Conservation (phyloP, 176 grass and related monocot genomes). For the Eleusine indica region DNA sequence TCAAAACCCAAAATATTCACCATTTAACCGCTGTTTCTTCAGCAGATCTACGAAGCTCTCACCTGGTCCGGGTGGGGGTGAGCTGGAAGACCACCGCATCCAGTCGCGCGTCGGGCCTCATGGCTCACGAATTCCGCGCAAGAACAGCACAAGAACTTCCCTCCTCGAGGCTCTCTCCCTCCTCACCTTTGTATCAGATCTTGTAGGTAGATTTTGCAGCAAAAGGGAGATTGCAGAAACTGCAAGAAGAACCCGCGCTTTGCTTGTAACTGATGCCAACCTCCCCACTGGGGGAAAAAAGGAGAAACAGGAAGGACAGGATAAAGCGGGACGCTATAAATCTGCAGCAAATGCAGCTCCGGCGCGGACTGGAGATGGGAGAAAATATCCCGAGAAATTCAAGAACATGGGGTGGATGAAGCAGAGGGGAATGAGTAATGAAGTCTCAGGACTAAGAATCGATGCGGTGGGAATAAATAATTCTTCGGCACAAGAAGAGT, state of each 20-base stretch:
- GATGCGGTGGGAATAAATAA: conserved; percentile 41
- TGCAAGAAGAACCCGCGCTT: conserved; percentile 46
- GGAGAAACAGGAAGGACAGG: conserved; percentile 34
- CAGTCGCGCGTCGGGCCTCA: conserved; percentile 77
- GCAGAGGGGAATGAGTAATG: conserved; percentile 41
- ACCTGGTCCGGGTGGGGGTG: conserved; percentile 94
- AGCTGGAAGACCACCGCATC: conserved; percentile 91
- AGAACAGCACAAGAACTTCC: neutral
- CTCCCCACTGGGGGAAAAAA: conserved; percentile 39
- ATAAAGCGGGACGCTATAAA: conserved; percentile 38
- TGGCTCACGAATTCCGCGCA: conserved; percentile 36
- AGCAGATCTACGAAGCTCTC: conserved; percentile 47
- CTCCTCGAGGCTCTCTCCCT: neutral
- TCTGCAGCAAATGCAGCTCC: conserved; percentile 36
- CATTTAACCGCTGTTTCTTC: neutral
- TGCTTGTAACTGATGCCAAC: conserved; percentile 53
- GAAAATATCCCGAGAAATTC: conserved; percentile 38
- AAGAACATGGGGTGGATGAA: conserved; percentile 36
- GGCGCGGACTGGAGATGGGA: neutral
- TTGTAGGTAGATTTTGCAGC: conserved; percentile 26
- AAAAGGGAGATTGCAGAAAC: conserved; percentile 18
- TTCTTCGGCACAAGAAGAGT: conserved; percentile 15
- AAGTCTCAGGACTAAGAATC: conserved; percentile 34
- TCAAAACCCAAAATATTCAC: neutral
- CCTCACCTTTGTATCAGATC: conserved; percentile 41